These are phyloP conservation scores for Fusarium sp. DNA, from an alignment of 2,329 filamentous ascomycete species.

Conservation along the genomic window DNA sequence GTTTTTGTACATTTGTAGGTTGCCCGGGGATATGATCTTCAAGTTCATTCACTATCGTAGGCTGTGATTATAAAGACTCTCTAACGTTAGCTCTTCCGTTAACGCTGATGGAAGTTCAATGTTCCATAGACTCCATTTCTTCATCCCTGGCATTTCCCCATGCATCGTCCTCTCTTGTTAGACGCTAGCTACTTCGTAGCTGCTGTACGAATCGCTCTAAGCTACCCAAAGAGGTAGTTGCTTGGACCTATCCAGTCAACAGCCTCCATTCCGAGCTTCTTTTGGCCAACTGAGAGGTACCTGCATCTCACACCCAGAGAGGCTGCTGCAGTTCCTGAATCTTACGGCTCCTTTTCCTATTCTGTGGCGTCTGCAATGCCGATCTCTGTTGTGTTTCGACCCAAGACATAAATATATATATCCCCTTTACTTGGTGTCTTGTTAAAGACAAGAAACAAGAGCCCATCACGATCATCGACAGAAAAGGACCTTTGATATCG, in stretches of 20 bases:
- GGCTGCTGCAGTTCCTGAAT: conserved; percentile 9
- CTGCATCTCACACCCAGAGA: background rate
- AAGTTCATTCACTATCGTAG: conserved; percentile 2
- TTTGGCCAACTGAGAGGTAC: background rate
- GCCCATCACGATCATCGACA: conserved; percentile 10
- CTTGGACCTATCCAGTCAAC: conserved; percentile 17
- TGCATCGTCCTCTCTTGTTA: conserved; percentile 8
- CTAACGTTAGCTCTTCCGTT: background rate
- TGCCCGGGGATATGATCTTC: conserved; percentile 46
- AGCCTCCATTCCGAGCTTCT: conserved; percentile 7
- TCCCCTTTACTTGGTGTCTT: conserved; percentile 6
- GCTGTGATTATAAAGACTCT: conserved; percentile 24
- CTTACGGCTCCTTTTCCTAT: conserved; percentile 12
- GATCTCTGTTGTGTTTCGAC: conserved; percentile 25
- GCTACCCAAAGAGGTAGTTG: conserved; percentile 2
- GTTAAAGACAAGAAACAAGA: background rate
- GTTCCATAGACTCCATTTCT: conserved; percentile 17
- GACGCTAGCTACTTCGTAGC: conserved; percentile 12
- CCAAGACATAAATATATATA: conserved; percentile 7
- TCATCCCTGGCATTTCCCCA: conserved; percentile 20
- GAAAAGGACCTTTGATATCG: conserved; percentile 3
- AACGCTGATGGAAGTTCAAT: conserved; percentile 1
- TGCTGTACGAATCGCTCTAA: conserved; percentile 4
- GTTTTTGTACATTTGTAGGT: conserved; percentile 32
- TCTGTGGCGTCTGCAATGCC: conserved; percentile 11